Percentiles rank a stretch among this genome's conserved stretches.
phyloP scores from a whole-genome alignment of 208 protist genomes.

The Leishmania tarentolae region DNA sequence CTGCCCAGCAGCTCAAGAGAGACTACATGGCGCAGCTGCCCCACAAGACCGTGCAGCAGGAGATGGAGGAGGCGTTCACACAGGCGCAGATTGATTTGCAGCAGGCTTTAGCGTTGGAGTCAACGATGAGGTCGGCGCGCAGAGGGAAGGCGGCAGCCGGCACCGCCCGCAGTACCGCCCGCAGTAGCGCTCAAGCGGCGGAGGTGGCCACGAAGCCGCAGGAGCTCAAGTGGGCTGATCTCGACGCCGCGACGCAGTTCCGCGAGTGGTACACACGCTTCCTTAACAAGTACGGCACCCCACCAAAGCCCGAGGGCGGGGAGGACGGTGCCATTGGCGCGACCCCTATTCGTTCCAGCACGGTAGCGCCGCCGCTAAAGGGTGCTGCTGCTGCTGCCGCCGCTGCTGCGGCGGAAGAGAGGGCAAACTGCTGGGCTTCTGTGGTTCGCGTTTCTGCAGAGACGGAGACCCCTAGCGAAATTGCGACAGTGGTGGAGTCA shows the following conservation, averaged over 20 bases:
- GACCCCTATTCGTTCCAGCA: neutral
- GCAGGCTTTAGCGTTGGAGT: constrained; percentile 17
- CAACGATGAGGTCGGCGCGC: constrained; percentile 8
- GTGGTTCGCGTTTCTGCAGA: constrained; percentile 16
- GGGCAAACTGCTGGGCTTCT: constrained; percentile 13
- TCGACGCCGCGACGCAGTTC: constrained; percentile 19
- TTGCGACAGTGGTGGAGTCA: constrained; percentile 6
- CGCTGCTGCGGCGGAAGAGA: constrained; percentile 19
- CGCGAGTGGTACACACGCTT: constrained; percentile 32
- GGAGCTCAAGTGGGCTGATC: constrained; percentile 15
- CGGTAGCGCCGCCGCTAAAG: constrained; percentile 3
- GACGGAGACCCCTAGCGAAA: neutral
- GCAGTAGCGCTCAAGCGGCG: neutral
- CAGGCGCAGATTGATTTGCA: constrained; percentile 24
- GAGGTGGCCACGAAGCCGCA: constrained; percentile 15
- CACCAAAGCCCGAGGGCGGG: constrained; percentile 6
- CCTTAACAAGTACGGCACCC: constrained; percentile 24
- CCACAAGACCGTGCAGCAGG: constrained; percentile 21
- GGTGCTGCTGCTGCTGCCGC: constrained; percentile 14
- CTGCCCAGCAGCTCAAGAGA: constrained; percentile 26
- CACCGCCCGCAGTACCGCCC: neutral
- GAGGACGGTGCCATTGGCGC: neutral
- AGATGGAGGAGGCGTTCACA: constrained; percentile 24
- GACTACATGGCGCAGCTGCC: constrained; percentile 25
- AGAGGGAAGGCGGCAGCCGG: constrained; percentile 1